Evolutionary conservation across 768 basidiomycete genomes (phyloP).

Genomic region (Collybiopsis luxurians): DNA sequence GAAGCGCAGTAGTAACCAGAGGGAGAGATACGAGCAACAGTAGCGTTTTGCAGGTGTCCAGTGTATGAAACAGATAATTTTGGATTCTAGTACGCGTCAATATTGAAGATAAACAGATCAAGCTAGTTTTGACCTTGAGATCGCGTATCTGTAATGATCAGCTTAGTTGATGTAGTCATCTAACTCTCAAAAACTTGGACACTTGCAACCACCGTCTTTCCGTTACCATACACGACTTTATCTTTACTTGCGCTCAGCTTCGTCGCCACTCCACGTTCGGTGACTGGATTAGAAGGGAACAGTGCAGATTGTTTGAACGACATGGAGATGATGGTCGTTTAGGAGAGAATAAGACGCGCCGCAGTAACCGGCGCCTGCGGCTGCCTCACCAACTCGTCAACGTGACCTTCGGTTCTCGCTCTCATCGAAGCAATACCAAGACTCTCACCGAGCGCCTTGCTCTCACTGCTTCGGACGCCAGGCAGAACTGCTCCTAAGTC

Average conservation of each 20-base stretch:
- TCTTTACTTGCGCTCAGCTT: conserved; percentile 74
- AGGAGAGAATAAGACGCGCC: neutral
- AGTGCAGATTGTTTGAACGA: conserved; percentile 42
- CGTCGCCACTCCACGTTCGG: conserved; percentile 64
- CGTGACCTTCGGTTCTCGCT: no score
- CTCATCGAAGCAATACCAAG: no score
- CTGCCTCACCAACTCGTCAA: no score
- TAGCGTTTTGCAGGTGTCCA: conserved; percentile 81
- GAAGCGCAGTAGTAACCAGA: conserved; percentile 96
- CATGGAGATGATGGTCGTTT: conserved; percentile 32
- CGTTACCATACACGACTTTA: conserved; percentile 85
- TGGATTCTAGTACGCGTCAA: conserved; percentile 52
- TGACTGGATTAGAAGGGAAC: conserved; percentile 69
- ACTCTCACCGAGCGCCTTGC: no score
- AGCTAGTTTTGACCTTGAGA: conserved; percentile 57
- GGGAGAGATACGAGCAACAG: conserved; percentile 88
- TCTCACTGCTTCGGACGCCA: no score
- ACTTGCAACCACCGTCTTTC: conserved; percentile 82
- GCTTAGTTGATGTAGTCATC: neutral
- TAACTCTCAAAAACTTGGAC: neutral
- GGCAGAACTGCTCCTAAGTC: no score
- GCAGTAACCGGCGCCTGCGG: neutral
- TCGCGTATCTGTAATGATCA: conserved; percentile 64
- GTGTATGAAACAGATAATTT: conserved; percentile 61
- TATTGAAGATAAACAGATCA: neutral